Conservation (phyloP, 495 filamentous ascomycete genomes). For the Penicillium crystallinum region DNA sequence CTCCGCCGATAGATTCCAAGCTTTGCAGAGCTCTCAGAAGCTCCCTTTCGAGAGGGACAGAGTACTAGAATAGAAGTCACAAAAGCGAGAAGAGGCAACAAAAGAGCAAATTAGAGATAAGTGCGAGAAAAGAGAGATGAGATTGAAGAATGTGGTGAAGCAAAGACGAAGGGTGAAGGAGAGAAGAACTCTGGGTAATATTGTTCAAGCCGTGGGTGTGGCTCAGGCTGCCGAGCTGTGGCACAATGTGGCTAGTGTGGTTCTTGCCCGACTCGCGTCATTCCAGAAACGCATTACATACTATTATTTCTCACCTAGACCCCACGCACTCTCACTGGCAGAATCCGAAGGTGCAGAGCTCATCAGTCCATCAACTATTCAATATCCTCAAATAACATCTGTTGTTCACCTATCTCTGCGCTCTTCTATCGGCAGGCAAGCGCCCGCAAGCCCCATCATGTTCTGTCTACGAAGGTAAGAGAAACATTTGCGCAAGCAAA, state of each 20-base stretch:
- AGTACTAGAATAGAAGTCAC: conserved; percentile 18
- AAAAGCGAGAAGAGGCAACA: conserved; percentile 5
- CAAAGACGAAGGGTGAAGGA: conserved; percentile 12
- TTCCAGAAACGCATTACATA: background rate
- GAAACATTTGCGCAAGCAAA: background rate
- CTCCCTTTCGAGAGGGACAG: conserved; percentile 39
- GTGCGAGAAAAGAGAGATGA: conserved; percentile 9
- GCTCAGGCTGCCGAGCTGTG: conserved; percentile 4
- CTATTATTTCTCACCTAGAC: background rate
- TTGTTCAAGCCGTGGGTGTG: conserved; percentile 8
- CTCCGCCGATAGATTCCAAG: conserved; percentile 28
- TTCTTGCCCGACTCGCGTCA: conserved; percentile 5
- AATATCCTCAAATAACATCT: background rate
- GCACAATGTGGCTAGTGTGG: conserved; percentile 18
- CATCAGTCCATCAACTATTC: background rate
- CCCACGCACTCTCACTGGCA: background rate
- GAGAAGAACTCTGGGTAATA: conserved; percentile 19
- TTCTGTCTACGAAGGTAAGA: conserved; percentile 78
- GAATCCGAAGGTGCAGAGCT: no score
- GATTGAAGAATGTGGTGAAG: conserved; percentile 22
- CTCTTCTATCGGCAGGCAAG: background rate
- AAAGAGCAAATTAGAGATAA: conserved; percentile 4
- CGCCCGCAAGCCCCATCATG: conserved; percentile 43
- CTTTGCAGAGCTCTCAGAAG: conserved; percentile 21
- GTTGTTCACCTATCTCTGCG: background rate